These are phyloP conservation scores for Piper betle DNA, from an alignment of 164 flowering plant species.

Conservation along the genomic window DNA sequence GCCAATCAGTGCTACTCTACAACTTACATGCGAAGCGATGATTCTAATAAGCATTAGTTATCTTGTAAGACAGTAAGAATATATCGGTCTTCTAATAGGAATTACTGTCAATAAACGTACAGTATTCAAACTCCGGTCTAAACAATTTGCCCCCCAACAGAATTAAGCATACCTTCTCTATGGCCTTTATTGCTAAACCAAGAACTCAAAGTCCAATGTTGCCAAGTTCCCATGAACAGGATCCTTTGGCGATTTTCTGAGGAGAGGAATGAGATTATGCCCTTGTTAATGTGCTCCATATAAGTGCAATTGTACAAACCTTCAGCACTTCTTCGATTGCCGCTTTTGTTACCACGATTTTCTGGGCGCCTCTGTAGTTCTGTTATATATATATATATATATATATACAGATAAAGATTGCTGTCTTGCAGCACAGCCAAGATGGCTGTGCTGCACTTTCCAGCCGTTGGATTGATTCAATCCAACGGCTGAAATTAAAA, in stretches of 20 bases:
- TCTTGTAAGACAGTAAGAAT: constrained; percentile 26
- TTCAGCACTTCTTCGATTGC: constrained; percentile 63
- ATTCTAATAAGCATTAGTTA: not conserved
- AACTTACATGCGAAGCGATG: not conserved
- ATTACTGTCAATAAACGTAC: not conserved
- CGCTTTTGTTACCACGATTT: constrained; percentile 50
- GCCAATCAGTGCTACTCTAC: constrained; percentile 2
- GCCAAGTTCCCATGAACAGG: constrained; percentile 27
- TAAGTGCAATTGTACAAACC: constrained; percentile 33
- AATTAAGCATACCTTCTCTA: constrained; percentile 1
- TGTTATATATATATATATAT: constrained; percentile 37
- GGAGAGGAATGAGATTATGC: constrained; percentile 21
- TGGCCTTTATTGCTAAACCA: constrained; percentile 41
- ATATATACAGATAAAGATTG: too few species aligned
- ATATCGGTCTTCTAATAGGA: too few species aligned
- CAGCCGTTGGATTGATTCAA: too few species aligned
- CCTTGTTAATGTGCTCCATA: constrained; percentile 30
- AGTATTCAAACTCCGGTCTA: too few species aligned
- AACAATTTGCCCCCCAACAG: not conserved
- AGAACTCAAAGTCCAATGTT: constrained; percentile 53
- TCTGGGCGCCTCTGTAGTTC: constrained; percentile 9
- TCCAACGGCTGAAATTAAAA: too few species aligned
- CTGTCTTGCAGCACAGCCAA: too few species aligned
- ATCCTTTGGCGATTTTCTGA: constrained; percentile 36
- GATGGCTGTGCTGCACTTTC: too few species aligned